Percentiles rank a stretch among this genome's conserved stretches.
Conservation (phyloP, 1,284 basidiomycete genomes). For the Ceratobasidium sp. region DNA sequence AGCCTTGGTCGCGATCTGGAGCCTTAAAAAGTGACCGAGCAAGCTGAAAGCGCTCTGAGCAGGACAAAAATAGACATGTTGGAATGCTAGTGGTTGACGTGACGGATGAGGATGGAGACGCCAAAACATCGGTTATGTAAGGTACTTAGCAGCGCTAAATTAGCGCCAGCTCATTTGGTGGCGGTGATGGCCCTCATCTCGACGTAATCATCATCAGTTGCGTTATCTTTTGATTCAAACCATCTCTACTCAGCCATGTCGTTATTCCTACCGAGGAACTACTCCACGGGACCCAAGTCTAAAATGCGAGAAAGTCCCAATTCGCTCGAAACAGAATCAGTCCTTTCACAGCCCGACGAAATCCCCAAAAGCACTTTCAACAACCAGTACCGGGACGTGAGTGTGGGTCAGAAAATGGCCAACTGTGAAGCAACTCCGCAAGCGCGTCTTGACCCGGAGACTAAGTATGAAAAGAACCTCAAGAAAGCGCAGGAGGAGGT, state of each 20-base stretch:
- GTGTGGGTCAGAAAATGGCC: background rate
- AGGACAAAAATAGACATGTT: no score
- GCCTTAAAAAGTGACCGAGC: no score
- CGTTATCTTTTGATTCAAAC: no score
- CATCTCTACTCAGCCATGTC: background rate
- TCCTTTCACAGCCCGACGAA: background rate
- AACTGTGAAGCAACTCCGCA: background rate
- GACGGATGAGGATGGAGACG: no score
- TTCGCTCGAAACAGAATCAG: background rate
- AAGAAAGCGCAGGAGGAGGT: constrained; percentile 11
- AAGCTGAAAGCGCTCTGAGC: no score
- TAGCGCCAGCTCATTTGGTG: no score
- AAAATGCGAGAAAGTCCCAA: background rate
- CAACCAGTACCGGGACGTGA: background rate
- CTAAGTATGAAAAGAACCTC: background rate
- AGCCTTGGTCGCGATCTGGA: no score
- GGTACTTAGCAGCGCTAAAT: no score
- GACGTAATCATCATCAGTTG: no score
- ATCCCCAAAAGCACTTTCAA: background rate
- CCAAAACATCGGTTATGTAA: no score
- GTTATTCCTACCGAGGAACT: background rate
- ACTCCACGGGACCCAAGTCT: background rate
- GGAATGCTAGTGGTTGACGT: no score
- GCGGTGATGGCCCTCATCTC: no score
- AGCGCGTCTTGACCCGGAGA: background rate